These are phyloP conservation scores for Suillus paluster DNA, from an alignment of 768 basidiomycete genomes.

Conservation along the genomic window DNA sequence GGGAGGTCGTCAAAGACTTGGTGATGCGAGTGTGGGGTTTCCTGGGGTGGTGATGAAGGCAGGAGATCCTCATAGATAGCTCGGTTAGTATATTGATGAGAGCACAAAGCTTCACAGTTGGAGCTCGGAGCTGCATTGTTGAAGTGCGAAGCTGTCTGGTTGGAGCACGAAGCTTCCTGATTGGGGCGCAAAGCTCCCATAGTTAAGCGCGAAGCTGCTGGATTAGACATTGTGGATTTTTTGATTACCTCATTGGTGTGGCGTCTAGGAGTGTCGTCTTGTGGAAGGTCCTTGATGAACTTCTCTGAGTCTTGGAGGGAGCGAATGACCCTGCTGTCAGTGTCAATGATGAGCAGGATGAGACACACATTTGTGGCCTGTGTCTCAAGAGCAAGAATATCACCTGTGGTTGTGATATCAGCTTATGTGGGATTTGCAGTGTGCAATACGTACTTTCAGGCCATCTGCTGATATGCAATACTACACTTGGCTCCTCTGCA, in stretches of 20 bases:
- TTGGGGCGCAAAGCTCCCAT: not conserved
- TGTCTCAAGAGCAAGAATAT: not conserved
- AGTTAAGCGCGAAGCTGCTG: not conserved
- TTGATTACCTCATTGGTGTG: not conserved
- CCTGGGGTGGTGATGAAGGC: not conserved
- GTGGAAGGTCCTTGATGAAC: not conserved
- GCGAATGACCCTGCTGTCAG: not conserved
- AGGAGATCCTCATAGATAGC: not conserved
- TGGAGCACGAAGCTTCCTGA: not conserved
- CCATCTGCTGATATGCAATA: not conserved
- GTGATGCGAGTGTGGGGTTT: not conserved
- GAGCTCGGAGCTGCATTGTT: not conserved
- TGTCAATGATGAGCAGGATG: not conserved
- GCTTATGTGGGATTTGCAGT: not conserved
- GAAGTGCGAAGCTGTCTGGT: not conserved
- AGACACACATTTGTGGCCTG: not conserved
- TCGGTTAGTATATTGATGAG: not conserved
- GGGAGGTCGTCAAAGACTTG: not conserved
- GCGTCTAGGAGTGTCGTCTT: not conserved
- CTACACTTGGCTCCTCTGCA: not conserved
- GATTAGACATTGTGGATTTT: not conserved
- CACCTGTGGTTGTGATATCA: not conserved
- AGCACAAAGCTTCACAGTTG: not conserved
- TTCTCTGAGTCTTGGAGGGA: not conserved
- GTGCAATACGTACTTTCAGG: not conserved